Base-by-base conservation (phyloP, 495 filamentous ascomycete species). In the Gamarada debralockiae region DNA sequence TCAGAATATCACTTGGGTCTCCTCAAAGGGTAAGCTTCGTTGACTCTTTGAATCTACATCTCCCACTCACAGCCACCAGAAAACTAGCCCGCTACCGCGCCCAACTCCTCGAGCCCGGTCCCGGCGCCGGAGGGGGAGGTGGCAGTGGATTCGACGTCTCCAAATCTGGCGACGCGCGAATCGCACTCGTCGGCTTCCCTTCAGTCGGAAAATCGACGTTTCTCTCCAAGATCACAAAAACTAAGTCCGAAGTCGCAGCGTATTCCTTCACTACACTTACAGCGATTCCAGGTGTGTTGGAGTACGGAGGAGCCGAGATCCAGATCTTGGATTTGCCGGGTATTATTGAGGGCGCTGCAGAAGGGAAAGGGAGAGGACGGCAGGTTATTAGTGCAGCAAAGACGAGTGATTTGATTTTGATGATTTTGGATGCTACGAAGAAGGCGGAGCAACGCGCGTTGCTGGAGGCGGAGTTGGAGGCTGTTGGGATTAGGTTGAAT, bases 331-430 rank as follows among this genome's bases (percentile, higher is more conserved):
- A 99, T 86, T 73, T 99, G 52, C 95, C 95, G 0, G 95, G 95
- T 75, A 99, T 99, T 61, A 99, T 99, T 63, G 95, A 99, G 65
- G 95, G 95, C 41, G 95, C 95, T 31, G 74, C 90, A 0, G 95
- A 99, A 68, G 95, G 95, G 17, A 99, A 99, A 72, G 95, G 95
- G 21, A 73, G 93, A 79, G 93, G 93, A 41, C 75, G 93, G 48
- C 95, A 99, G 67, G 95, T 99, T 36, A 99, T 99, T 65, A 95
- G 89, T 25, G 95, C 95, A n/a, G 95, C 95, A 20, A 99, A 96
- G 85, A 97, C 95, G 13, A 96, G 91, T 73, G 95, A 99, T 68
- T 70, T 99, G 59, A 88, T 99, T 62, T 76, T 97, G 53, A 99
- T 99, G 95, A 73, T 99, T 12, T 78, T 99, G 37, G 95, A 99